Percentiles rank a stretch among this genome's conserved stretches.
Evolutionary conservation across 2,329 filamentous ascomycete genomes (phyloP).

Genomic region (Talaromyces pinophilus): DNA sequence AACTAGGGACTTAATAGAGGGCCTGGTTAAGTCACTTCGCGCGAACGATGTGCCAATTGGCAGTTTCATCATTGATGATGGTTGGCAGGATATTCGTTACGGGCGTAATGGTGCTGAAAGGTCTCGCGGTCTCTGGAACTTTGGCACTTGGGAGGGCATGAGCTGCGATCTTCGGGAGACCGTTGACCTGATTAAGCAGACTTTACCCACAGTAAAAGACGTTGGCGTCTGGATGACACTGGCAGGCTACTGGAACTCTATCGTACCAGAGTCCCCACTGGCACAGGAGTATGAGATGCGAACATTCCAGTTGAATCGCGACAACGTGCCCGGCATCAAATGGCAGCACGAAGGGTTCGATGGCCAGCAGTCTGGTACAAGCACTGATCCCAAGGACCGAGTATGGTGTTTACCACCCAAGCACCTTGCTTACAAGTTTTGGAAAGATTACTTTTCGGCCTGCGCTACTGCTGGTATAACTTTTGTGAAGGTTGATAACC

Average conservation of each 20-base stretch:
- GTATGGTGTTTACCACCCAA: not conserved
- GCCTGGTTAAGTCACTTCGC: not conserved
- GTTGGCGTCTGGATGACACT: conserved; percentile 13
- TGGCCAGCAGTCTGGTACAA: conserved; percentile 1
- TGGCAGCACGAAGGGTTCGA: not conserved
- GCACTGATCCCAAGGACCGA: not conserved
- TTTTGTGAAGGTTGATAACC: conserved; percentile 14
- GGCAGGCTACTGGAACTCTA: conserved; percentile 14
- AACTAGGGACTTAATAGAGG: conserved; percentile 1
- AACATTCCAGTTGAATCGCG: not conserved
- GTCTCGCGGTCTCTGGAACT: not conserved
- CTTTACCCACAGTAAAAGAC: conserved; percentile 1
- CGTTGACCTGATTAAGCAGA: conserved; percentile 4
- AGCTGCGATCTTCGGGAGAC: not conserved
- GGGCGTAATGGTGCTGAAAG: conserved; percentile 1
- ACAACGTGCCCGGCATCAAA: conserved; percentile 7
- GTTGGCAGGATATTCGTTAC: conserved; percentile 9
- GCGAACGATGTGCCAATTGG: conserved; percentile 2
- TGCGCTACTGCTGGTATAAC: not conserved
- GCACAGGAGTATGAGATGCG: conserved; percentile 7
- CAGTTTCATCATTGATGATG: conserved; percentile 9
- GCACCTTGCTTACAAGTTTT: conserved; percentile 2
- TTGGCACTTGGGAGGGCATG: conserved; percentile 9
- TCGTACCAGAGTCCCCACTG: conserved; percentile 2
- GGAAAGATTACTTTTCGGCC: not conserved